Base-by-base conservation (phyloP, 192 early-diverging fungal genomes). In the Backusella macrospora region DNA sequence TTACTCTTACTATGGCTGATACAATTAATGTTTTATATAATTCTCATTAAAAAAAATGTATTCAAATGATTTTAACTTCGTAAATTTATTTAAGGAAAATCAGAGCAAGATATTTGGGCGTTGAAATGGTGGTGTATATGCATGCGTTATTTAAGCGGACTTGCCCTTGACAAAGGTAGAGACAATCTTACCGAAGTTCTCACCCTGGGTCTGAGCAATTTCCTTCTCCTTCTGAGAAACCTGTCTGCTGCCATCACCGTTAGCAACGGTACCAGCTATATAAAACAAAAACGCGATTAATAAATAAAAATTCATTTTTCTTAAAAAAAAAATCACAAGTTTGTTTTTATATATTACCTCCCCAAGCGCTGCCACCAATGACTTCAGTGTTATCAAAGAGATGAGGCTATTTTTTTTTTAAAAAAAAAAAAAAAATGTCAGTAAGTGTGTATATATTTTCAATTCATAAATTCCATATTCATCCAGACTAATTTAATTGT, bases 171-270 rank as follows among this genome's bases (percentile, higher is more conserved):
- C 62, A 38, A 34, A 81, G n/a, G 77, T 55, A 12, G 37, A 43
- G 14, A 86, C 84, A 37, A 88, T 68, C 64, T 87, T 76, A 44
- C 82, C 89, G 76, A 91, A 91, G 40, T 73, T 62, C 74, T 89
- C 83, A 62, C 90, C 90, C 82, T 91, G 90, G 49, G 72, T n/a
- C 48, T 76, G 75, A 7, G 86, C 88, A 68, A 89, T 81, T 29
- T 85, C 92, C 37, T 90, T 81, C 72, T 91, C 91, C 78, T 87
- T 87, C 76, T 92, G 84, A 47, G 80, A 72, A 21, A 87, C 85
- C 63, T 88, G 84, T 42, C 91, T 88, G 18, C 82, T 84, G 1
- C 92, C 93, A 70, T 92, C 91, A 66, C 86, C 80, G 26, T 80
- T 78, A 18, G 52, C 52, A 55, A 55, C 52, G 4, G 52, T 55